phyloP scores from a whole-genome alignment of 2,329 filamentous ascomycete species.

The Cladosporium oxysporum region DNA sequence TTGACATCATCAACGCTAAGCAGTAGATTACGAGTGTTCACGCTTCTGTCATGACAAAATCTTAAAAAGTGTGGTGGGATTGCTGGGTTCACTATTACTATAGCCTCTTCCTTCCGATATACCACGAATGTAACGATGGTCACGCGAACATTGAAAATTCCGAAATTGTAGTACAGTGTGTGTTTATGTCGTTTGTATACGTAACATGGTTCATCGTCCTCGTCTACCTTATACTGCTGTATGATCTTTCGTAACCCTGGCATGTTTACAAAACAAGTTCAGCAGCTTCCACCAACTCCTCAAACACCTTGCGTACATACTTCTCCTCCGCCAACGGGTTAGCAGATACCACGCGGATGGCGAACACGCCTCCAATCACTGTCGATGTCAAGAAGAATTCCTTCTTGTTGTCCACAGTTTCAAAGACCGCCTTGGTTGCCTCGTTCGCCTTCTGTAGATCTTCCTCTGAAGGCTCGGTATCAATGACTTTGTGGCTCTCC shows the following conservation, averaged over 20 bases:
- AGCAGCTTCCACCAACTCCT: conserved; percentile 66
- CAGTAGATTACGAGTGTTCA: conserved; percentile 19
- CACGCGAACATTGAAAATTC: background rate
- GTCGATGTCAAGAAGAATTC: conserved; percentile 82
- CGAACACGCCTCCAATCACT: conserved; percentile 70
- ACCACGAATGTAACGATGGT: conserved; percentile 20
- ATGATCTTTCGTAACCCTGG: background rate
- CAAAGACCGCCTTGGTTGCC: conserved; percentile 73
- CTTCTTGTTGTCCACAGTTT: conserved; percentile 70
- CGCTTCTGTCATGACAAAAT: conserved; percentile 8
- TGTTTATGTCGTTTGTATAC: background rate
- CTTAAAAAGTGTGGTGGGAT: conserved; percentile 9
- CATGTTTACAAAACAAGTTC: conserved; percentile 52
- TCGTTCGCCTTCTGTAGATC: conserved; percentile 61
- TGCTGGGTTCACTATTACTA: background rate
- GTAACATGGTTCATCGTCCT: background rate
- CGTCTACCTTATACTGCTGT: background rate
- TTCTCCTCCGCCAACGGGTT: conserved; percentile 70
- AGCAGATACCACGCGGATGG: conserved; percentile 78
- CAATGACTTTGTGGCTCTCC: conserved; percentile 30
- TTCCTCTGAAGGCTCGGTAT: conserved; percentile 36
- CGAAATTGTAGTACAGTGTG: conserved; percentile 55
- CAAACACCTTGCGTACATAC: conserved; percentile 72
- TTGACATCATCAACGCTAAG: conserved; percentile 69
- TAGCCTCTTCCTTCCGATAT: background rate